Percentiles rank a stretch among this genome's conserved stretches.
phyloP scores from a whole-genome alignment of 163 green algal genomes.

The Scenedesmus sp. region DNA sequence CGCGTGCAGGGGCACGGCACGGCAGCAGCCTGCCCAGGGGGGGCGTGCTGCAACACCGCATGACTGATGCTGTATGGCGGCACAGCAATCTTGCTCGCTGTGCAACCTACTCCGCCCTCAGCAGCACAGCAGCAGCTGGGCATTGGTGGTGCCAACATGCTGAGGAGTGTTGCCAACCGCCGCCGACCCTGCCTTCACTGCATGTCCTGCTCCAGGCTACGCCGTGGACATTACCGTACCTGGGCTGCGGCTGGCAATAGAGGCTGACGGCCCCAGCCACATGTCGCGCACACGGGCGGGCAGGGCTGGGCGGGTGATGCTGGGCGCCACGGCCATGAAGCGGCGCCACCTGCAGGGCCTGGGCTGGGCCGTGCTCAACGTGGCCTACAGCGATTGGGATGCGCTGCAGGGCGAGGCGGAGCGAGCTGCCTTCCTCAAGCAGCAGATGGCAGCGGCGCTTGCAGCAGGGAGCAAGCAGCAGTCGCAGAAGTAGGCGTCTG shows the following conservation, averaged over 20 bases:
- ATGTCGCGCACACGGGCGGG: conserved; percentile 55
- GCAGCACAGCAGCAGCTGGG: not conserved
- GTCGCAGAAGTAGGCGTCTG: too few relatives aligned
- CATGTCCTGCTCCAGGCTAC: conserved; percentile 58
- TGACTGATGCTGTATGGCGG: not conserved
- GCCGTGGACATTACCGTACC: conserved; percentile 70
- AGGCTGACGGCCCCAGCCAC: conserved; percentile 75
- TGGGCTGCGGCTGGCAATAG: conserved; percentile 62
- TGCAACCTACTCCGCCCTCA: not conserved
- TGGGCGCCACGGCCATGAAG: conserved; percentile 71
- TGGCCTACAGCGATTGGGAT: conserved; percentile 60
- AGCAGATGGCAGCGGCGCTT: conserved; percentile 17
- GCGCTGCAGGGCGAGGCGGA: not conserved
- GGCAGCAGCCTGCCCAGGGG: not conserved
- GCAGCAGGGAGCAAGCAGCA: not conserved
- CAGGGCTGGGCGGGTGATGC: not conserved
- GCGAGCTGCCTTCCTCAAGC: conserved; percentile 8
- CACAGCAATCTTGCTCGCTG: not conserved
- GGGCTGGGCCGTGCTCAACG: conserved; percentile 67
- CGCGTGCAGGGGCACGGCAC: not conserved
- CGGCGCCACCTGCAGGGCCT: conserved; percentile 64
- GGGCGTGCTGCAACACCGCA: not conserved
- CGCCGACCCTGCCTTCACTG: not conserved
- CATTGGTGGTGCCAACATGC: not conserved
- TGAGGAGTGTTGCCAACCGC: not conserved